phyloP scores from a whole-genome alignment of 805 yeast species.

The Peterozyma xylosa region DNA sequence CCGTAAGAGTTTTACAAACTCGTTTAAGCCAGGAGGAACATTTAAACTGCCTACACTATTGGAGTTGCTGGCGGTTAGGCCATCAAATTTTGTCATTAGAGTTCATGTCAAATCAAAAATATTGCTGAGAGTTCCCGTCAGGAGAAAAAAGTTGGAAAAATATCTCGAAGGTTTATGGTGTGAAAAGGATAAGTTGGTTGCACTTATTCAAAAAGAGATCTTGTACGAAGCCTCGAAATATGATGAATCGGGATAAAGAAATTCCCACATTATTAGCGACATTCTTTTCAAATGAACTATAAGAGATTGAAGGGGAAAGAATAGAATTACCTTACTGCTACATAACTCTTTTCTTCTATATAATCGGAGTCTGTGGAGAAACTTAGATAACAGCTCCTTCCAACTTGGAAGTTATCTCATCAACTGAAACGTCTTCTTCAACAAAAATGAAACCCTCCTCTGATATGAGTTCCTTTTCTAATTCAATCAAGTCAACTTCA shows the following conservation, averaged over 20 bases:
- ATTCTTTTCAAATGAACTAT: too few species aligned
- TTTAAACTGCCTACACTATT: constrained; percentile 28
- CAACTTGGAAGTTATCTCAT: constrained; percentile 51
- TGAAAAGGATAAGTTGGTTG: constrained; percentile 52
- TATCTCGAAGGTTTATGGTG: constrained; percentile 76
- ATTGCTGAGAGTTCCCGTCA: constrained; percentile 40
- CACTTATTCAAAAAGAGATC: constrained; percentile 23
- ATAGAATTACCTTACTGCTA: too few species aligned
- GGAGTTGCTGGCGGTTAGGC: constrained; percentile 26
- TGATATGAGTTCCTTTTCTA: constrained; percentile 47
- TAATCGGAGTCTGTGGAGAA: too few species aligned
- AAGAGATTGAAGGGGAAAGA: too few species aligned
- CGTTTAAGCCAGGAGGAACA: constrained; percentile 7
- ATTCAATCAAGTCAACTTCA: constrained; percentile 39
- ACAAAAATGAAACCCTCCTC: constrained; percentile 33
- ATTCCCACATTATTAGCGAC: too few species aligned
- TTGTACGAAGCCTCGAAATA: not conserved
- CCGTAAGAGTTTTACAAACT: not conserved
- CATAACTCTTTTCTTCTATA: too few species aligned
- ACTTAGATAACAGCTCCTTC: constrained; percentile 15
- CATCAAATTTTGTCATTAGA: constrained; percentile 25
- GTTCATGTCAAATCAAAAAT: constrained; percentile 42
- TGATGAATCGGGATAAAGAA: too few species aligned
- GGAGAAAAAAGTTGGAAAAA: constrained; percentile 50
- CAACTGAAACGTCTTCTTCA: constrained; percentile 37